A percentile compares a stretch with the other conserved stretches of the same genome.
phyloP scores from a whole-genome alignment of 2,329 filamentous ascomycete species.

The Colletotrichum acutatum region DNA sequence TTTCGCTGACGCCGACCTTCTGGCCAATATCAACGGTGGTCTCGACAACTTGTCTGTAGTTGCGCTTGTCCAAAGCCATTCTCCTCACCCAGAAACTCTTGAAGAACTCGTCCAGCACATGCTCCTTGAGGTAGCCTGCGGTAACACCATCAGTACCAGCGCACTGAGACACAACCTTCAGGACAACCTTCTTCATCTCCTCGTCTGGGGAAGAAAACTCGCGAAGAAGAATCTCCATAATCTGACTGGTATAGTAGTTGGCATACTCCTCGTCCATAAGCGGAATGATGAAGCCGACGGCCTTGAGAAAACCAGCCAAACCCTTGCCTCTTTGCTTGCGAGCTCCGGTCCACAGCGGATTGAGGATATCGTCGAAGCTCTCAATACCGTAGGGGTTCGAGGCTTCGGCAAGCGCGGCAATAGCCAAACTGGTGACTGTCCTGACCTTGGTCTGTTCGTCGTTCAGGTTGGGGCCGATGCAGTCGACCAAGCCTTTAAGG shows the following conservation, averaged over 20 bases:
- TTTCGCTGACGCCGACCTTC: conserved; percentile 97
- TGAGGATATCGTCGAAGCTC: conserved; percentile 97
- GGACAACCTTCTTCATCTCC: conserved; percentile 99
- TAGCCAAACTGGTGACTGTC: conserved; percentile 94
- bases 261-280: conserved; percentile 99
- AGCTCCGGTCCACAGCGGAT: conserved; percentile 95
- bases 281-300: conserved; percentile 97
- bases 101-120: conserved; percentile 96
- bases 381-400: conserved; percentile 99
- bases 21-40: conserved; percentile 97
- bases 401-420: conserved; percentile 94
- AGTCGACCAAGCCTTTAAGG: conserved; percentile 94
- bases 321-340: conserved; percentile 97
- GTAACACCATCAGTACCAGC: conserved; percentile 95
- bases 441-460: conserved; percentile 98
- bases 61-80: conserved; percentile 97
- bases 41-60: conserved; percentile 97
- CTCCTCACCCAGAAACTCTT: conserved; percentile 98
- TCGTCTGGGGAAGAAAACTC: conserved; percentile 98
- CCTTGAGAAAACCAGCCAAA: conserved; percentile 94
- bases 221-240: conserved; percentile 97
- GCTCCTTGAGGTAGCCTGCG: conserved; percentile 92
- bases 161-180: conserved; percentile 97
- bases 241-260: conserved; percentile 98
- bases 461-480: conserved; percentile 94